Evolutionary conservation across 495 filamentous ascomycete genomes (phyloP).

Genomic region (Jackrogersella minutella): DNA sequence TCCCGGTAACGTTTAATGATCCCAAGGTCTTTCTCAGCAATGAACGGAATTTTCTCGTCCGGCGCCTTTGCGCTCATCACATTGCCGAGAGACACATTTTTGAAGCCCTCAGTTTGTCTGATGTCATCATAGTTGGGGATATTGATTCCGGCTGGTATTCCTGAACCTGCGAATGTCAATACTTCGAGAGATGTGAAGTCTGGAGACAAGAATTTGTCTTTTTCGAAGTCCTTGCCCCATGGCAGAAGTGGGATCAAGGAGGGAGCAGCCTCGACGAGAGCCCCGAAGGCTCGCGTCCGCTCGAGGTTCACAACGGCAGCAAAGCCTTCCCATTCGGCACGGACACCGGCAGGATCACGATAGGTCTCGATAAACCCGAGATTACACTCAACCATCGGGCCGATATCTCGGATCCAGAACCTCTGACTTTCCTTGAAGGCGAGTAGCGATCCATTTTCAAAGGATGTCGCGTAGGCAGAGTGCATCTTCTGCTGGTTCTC

Average conservation of each 20-base stretch:
- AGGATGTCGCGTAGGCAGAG: constrained; percentile 82
- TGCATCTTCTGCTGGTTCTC: constrained; percentile 87
- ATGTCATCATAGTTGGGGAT: constrained; percentile 95
- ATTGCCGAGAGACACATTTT: constrained; percentile 94
- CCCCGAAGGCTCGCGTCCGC: constrained; percentile 87
- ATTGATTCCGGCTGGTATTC: constrained; percentile 81
- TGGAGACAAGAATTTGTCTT: constrained; percentile 90
- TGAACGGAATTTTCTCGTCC: constrained; percentile 89
- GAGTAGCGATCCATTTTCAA: constrained; percentile 81
- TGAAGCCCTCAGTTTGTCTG: constrained; percentile 93
- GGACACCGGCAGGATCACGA: constrained; percentile 87
- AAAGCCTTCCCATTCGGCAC: constrained; percentile 98
- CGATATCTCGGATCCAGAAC: constrained; percentile 91
- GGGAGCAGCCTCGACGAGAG: constrained; percentile 81
- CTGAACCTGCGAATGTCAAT: constrained; percentile 70
- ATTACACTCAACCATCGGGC: constrained; percentile 88
- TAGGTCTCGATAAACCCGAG: constrained; percentile 98
- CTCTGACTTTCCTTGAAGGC: constrained; percentile 92
- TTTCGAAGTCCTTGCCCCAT: constrained; percentile 90
- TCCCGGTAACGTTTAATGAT: constrained; percentile 84
- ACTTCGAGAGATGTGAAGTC: constrained; percentile 93
- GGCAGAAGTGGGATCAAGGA: constrained; percentile 86
- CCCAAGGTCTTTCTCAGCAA: constrained; percentile 73
- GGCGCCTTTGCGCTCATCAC: constrained; percentile 89
- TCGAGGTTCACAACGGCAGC: constrained; percentile 80